phyloP scores from a whole-genome alignment of 2,329 filamentous ascomycete species.

The Fusarium guadeloupense region DNA sequence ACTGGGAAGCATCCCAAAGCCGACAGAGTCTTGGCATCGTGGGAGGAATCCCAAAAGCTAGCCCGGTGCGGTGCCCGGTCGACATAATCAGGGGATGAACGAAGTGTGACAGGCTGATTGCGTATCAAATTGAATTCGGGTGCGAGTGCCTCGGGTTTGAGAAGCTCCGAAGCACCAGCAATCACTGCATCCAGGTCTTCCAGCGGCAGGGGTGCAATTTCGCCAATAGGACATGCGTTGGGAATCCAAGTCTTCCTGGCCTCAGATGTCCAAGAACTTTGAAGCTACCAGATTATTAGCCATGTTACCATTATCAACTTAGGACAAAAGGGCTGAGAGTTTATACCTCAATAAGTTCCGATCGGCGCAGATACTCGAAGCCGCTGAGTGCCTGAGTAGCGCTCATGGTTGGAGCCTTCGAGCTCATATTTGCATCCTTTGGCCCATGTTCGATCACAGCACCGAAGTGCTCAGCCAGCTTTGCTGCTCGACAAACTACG shows the following conservation, averaged over 20 bases:
- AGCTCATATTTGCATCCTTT: not conserved
- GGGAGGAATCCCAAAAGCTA: constrained; percentile 23
- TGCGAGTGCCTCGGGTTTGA: not conserved
- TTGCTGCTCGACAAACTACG: constrained; percentile 25
- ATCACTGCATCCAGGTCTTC: too few relatives aligned
- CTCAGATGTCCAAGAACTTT: constrained; percentile 23
- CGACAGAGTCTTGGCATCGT: constrained; percentile 10
- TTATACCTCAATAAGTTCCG: constrained; percentile 23
- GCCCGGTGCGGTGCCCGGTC: constrained; percentile 1
- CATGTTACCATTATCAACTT: not conserved
- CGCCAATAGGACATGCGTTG: too few relatives aligned
- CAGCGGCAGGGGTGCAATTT: too few relatives aligned
- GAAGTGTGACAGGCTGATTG: too few relatives aligned
- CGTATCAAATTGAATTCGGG: too few relatives aligned
- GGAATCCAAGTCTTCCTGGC: not conserved
- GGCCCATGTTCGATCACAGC: constrained; percentile 34
- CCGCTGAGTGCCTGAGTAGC: constrained; percentile 22
- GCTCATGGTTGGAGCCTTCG: constrained; percentile 8
- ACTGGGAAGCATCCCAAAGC: constrained; percentile 22
- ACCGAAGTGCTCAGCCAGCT: constrained; percentile 33
- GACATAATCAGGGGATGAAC: constrained; percentile 11
- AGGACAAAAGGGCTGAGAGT: too few relatives aligned
- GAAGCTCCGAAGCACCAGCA: constrained; percentile 4
- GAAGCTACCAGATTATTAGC: constrained; percentile 9
- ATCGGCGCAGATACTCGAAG: constrained; percentile 26